Conservation (phyloP, 1,284 basidiomycete genomes). For the Anthracocystis setariae region DNA sequence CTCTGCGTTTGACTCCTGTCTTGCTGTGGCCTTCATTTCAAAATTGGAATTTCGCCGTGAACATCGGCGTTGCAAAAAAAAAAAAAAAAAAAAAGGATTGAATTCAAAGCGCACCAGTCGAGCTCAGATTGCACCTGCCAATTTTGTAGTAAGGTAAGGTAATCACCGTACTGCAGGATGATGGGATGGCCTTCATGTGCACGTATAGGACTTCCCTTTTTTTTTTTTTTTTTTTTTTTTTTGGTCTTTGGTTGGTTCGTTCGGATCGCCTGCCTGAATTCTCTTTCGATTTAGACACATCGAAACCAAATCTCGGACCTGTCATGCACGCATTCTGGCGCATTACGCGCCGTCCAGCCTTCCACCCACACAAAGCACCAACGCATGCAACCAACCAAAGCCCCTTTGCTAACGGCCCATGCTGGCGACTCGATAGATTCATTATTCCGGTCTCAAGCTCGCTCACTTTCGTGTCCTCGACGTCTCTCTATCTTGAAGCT, state of each 20-base stretch:
- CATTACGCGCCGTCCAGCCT: background rate
- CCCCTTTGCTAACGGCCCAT: constrained; percentile 1
- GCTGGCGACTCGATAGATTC: background rate
- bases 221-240: too few species aligned
- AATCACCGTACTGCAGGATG: too few species aligned
- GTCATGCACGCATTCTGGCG: background rate
- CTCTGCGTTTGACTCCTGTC: constrained; percentile 3
- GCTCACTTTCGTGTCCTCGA: too few species aligned
- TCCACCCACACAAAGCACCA: constrained; percentile 8
- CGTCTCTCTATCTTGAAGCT: too few species aligned
- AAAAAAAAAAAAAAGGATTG: too few species aligned
- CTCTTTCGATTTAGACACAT: background rate
- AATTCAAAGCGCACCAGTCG: background rate
- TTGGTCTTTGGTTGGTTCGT: too few species aligned
- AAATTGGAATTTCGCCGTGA: constrained; percentile 11
- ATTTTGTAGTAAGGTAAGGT: too few species aligned
- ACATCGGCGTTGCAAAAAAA: constrained; percentile 15
- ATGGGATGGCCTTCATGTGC: too few species aligned
- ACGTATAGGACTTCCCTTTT: too few species aligned
- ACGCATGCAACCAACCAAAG: background rate
- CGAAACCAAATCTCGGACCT: constrained; percentile 1
- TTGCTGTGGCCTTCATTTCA: background rate
- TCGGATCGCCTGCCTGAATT: too few species aligned
- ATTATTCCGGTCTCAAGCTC: background rate
- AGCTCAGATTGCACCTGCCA: too few species aligned